Evolutionary conservation across 2,329 filamentous ascomycete species (phyloP), one percentile per base, ranked within the genome.

Genomic region (Mariannaea elegans): DNA sequence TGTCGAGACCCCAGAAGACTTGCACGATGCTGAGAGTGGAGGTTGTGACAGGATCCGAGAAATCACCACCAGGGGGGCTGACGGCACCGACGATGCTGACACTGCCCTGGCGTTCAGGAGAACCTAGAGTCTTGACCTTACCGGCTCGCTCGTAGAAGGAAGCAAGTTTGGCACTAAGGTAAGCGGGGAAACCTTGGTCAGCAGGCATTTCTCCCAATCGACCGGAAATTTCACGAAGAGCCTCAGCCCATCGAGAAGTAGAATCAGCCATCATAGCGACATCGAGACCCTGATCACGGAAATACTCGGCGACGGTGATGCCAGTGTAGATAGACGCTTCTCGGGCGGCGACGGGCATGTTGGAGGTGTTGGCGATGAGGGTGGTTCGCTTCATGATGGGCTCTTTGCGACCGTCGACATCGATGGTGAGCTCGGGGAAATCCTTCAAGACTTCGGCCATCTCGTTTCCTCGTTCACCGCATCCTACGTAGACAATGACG

Each of bases 241-340:
- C 95, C 82, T 99, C 95, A 65, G 95, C 95, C 95, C 95, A 99
- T 67, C 95, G 93, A 53, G 95, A 99, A 51, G 94, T 91, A 14
- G 95, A 98, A 80, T 99, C 95, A 65, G 95, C 95, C 95, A 99
- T 99, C 95, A 99, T 99, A 71, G 95, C 94, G 36, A 99, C 95
- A 76, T 97, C 87, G 80, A 98, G 94, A 65, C 95, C 95, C 79
- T 97, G 93, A 74, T 99, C 95, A 68, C 95, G 87, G 84, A 98
- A 98, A 74, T 99, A 99, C 76, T 99, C 95, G 39, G 93, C 92
- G 1, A 97, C 90, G 0, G 93, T 97, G 66, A 97, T 97, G 48
- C 87, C 95, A 3, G 95, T 99, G 81, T 99, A 99, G 76, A 99
- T 99, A 66, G 95, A 99, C 58, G 95, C 95, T 80, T 99, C 95